A percentile compares a stretch with the other conserved stretches of the same genome.
phyloP scores from a whole-genome alignment of 768 basidiomycete genomes.

The Hydnomerulius pinastri region DNA sequence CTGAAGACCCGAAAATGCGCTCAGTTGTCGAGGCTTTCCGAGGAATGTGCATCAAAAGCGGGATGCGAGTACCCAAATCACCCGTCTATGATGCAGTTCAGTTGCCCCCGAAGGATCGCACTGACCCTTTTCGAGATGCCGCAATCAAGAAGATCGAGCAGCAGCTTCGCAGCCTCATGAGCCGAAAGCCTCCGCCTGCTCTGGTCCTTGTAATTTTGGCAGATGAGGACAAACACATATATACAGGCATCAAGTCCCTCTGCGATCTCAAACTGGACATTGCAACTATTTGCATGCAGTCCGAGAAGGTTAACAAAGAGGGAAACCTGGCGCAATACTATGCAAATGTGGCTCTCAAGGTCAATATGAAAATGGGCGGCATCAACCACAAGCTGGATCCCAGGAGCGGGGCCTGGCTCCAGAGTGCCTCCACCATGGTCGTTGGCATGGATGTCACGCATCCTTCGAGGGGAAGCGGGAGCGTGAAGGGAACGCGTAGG shows the following conservation, averaged over 20 bases:
- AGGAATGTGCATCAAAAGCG: constrained; percentile 57
- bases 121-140: constrained; percentile 49
- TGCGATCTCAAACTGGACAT: constrained; percentile 45
- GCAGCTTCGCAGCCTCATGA: constrained; percentile 34
- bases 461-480: constrained; percentile 66
- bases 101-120: constrained; percentile 45
- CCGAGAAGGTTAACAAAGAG: constrained; percentile 62
- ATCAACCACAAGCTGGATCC: constrained; percentile 44
- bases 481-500: constrained; percentile 44
- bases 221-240: constrained; percentile 41
- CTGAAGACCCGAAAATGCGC: constrained; percentile 50
- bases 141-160: constrained; percentile 46
- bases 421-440: constrained; percentile 43
- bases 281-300: constrained; percentile 67
- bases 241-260: constrained; percentile 45
- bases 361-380: constrained; percentile 53
- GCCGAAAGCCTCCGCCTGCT: constrained; percentile 34
- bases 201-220: constrained; percentile 45
- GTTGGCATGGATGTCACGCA: constrained; percentile 67
- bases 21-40: constrained; percentile 50
- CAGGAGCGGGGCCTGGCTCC: constrained; percentile 37
- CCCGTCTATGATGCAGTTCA: constrained; percentile 41
- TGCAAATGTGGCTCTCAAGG: constrained; percentile 48
- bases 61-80: constrained; percentile 49
- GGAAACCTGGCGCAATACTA: constrained; percentile 50